Conservation (phyloP, 2,329 filamentous ascomycete genomes). For the Passalora sequoiae region DNA sequence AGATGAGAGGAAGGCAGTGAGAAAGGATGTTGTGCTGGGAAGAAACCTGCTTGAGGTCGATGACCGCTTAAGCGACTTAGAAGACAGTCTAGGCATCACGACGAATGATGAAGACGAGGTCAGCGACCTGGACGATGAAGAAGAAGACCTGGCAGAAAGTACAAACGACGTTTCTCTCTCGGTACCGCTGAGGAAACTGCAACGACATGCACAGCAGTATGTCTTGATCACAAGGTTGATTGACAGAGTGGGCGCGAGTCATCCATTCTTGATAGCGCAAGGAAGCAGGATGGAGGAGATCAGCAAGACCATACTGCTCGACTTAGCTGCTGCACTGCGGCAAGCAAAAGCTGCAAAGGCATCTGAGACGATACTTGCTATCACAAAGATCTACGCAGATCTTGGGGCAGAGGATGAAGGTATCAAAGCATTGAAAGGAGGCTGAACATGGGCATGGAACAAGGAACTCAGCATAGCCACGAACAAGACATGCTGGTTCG, state of each 20-base stretch:
- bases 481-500: too few species aligned
- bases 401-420: constrained; percentile 58
- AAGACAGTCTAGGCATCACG: constrained; percentile 57
- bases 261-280: constrained; percentile 60
- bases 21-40: constrained; percentile 59
- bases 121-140: constrained; percentile 24
- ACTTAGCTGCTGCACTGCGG: constrained; percentile 59
- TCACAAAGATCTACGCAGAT: constrained; percentile 57
- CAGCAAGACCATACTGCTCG: constrained; percentile 58
- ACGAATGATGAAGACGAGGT: constrained; percentile 28
- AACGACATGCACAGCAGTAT: constrained; percentile 55
- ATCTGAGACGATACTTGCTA: constrained; percentile 47
- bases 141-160: constrained; percentile 31
- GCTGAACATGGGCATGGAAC: constrained; percentile 17
- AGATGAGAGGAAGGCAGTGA: constrained; percentile 61
- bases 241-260: constrained; percentile 48
- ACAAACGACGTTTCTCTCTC: constrained; percentile 34
- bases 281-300: constrained; percentile 53
- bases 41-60: constrained; percentile 61
- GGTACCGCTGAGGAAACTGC: constrained; percentile 42
- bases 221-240: constrained; percentile 51
- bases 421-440: constrained; percentile 50
- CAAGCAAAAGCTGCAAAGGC: constrained; percentile 45
- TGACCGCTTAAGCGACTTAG: constrained; percentile 57
- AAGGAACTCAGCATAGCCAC: too few species aligned